Conservation (phyloP, 345 rosid species). For the Gossypium turneri region DNA sequence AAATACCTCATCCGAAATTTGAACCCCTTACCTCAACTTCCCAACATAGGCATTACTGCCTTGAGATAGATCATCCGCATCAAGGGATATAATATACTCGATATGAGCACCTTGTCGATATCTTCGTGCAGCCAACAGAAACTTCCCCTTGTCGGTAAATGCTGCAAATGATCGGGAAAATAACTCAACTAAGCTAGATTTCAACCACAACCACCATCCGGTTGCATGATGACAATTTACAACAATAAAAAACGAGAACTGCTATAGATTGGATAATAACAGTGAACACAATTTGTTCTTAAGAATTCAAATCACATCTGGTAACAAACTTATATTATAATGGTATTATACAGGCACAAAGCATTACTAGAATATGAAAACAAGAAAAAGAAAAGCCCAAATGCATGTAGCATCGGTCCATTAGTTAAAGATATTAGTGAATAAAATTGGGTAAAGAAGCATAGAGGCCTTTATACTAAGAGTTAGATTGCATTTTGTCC, state of each 20-base stretch:
- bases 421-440: not conserved
- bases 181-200: not conserved
- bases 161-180: conserved; percentile 39
- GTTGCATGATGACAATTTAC: not conserved
- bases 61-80: conserved; percentile 80
- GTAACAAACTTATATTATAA: not conserved
- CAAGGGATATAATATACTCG: conserved; percentile 84
- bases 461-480: too few species aligned
- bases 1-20: not conserved
- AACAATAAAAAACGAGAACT: conserved; percentile 1
- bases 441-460: not conserved
- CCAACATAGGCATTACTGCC: conserved; percentile 92
- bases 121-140: conserved; percentile 90
- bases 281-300: not conserved
- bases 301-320: not conserved
- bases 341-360: not conserved
- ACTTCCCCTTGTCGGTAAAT: conserved; percentile 71
- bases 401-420: conserved; percentile 2
- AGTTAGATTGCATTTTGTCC: too few species aligned
- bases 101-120: conserved; percentile 70
- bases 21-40: conserved; percentile 59
- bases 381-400: not conserved
- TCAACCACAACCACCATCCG: not conserved
- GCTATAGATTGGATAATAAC: not conserved
- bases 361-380: not conserved